Base-by-base conservation (phyloP, 192 early-diverging fungal species). In the Podila verticillata region DNA sequence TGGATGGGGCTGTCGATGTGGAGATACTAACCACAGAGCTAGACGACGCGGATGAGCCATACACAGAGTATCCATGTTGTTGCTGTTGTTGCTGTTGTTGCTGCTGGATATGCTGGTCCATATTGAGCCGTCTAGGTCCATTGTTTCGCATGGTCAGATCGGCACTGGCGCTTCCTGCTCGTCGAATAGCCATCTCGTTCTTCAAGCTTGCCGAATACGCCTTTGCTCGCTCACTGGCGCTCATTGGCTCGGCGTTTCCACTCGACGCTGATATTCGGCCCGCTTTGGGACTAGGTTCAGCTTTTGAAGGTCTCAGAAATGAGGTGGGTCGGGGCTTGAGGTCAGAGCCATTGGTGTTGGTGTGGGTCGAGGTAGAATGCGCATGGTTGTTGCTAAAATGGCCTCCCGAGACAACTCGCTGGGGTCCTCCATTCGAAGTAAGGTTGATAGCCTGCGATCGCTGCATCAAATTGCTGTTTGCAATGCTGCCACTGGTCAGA, bases 211-310 rank as follows among this genome's bases (percentile, higher is more conserved):
- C 69, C n/a, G 70, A 67, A 22, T 72, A 80, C n/a, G 70, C 70
- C 61, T 72, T 80, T 34, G 77, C 77, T 0, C 77, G 69, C 57
- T 80, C 77, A 26, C 70, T 80, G 24, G 77, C 77, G 24, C 70
- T 80, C 70, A 72, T 68, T 26, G 47, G 68, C 22, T 68, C 65
- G 3, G 61, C 35, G 29, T 15, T 66, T n/a, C 32, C 28, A 48
- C 34, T 30, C 10, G 61, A 30, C 15, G n/a, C n/a, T n/a, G 77
- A 80, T 68, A 58, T 58, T 31, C 77, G 60, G 57, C 49, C 49
- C 8, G 61, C 8, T 31, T 80, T 80, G 20, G 77, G 57, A 30
- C 48, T 20, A 12, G 70, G 69, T 29, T 80, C 77, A 8, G 29
- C 44, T 32, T 80, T 80, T 1, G 70, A 68, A 13, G 63, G 69